Conservation (phyloP, 1,139 yeast genomes). For the Geotrichum reessii region DNA sequence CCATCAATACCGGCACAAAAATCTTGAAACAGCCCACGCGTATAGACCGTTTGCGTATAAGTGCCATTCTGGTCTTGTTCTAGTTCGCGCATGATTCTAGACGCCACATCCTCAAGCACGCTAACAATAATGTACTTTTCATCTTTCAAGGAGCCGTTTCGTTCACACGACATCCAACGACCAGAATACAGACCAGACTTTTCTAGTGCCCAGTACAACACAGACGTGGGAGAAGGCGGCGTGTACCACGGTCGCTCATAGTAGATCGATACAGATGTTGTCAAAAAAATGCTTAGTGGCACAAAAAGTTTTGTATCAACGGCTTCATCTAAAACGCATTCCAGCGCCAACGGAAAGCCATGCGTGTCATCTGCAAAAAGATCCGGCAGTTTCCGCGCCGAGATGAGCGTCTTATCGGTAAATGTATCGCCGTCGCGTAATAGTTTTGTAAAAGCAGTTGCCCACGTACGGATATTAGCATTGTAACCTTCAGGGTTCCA, state of each 20-base stretch:
- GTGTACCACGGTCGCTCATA: slow-evolving; percentile 12
- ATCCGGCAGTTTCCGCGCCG: slow-evolving; percentile 30
- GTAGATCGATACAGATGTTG: slow-evolving; percentile 11
- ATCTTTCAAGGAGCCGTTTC: slow-evolving; percentile 24
- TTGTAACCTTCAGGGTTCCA: slow-evolving; percentile 62
- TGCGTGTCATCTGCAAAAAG: slow-evolving; percentile 28
- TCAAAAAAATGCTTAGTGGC: slow-evolving; percentile 25
- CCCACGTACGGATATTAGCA: slow-evolving; percentile 69
- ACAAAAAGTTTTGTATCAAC: slow-evolving; percentile 28
- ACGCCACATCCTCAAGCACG: slow-evolving; percentile 24
- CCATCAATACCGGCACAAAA: slow-evolving; percentile 6
- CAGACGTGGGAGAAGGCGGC: slow-evolving; percentile 11
- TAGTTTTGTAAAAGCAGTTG: slow-evolving; percentile 32
- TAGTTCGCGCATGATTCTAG: slow-evolving; percentile 19
- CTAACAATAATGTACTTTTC: slow-evolving; percentile 29
- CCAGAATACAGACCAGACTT: slow-evolving; percentile 24
- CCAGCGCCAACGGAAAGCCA: slow-evolving; percentile 36
- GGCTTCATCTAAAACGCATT: slow-evolving; percentile 33
- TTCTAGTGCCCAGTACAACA: slow-evolving; percentile 22
- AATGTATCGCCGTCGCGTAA: slow-evolving; percentile 25
- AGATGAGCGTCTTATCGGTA: slow-evolving; percentile 24
- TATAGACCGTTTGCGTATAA: slow-evolving; percentile 28
- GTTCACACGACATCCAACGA: slow-evolving; percentile 25
- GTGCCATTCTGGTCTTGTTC: slow-evolving; percentile 17
- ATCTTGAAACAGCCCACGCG: slow-evolving; percentile 23